Base-by-base conservation (phyloP, 2,329 filamentous ascomycete species). In the Leptodontidium sp. region DNA sequence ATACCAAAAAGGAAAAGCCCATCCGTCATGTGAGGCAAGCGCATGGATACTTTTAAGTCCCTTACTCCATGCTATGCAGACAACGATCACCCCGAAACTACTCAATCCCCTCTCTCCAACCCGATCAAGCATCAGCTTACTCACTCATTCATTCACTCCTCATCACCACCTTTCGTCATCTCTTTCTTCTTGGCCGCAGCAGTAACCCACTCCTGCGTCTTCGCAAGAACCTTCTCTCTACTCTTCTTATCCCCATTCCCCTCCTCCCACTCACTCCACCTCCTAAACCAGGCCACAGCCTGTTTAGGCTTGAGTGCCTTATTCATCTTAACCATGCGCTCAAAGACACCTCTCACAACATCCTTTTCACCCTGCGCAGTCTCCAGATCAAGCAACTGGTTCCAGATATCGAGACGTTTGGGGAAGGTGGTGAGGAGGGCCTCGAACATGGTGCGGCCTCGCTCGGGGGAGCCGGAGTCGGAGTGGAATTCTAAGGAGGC, bases 391-490 rank as follows among this genome's bases (percentile, higher is more conserved):
- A 98, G 82, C 73, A 97, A 90, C 80, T 97, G 91, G 80, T 93
- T 96, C 95, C 95, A 98, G 63, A 98, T 84, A 78, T 98, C 94
- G 69, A 93, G 89, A 79, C 93, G 93, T 84, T 97, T 97, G 57
- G 94, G 93, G 83, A 91, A 97, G 4, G 91, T 91, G 45, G 89
- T 87, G 8, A 99, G 85, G 9, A 99, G 85, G 49, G 91, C 92
- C 80, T 98, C 95, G 76, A 98, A 98, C 77, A 98, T 91, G 32
- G 97, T 99, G 21, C 97, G 91, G 11, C 96, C 96, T 68, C 93
- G 92, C 82, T 99, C 97, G 2, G 93, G 84, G 75, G 97, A 93
- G 65, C 94, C 94, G 75, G 91, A 88, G 8, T 88, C 81, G 12
- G 92, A 95, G 72, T 90, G 91, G 86, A 97, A 99, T 81, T 99